These are phyloP conservation scores for Rhodotorula paludigena DNA, from an alignment of 768 basidiomycete species.

Conservation along the genomic window DNA sequence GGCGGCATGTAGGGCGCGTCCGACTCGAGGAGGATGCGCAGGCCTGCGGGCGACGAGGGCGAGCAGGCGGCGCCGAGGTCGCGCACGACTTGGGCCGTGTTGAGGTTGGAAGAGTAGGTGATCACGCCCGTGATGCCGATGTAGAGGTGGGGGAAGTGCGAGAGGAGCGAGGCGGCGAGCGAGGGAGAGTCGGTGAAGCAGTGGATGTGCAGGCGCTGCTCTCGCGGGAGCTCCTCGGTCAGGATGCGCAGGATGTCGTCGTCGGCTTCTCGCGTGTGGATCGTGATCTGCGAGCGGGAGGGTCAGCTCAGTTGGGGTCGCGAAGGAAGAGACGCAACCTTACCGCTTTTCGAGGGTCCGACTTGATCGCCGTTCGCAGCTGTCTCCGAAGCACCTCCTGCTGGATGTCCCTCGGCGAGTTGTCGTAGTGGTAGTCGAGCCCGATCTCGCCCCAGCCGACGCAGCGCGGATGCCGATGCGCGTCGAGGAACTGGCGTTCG, in stretches of 20 bases:
- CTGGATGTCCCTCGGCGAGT: conserved; percentile 67
- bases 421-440: conserved; percentile 73
- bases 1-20: conserved; percentile 87
- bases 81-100: conserved; percentile 65
- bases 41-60: conserved; percentile 40
- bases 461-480: conserved; percentile 61
- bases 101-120: conserved; percentile 67
- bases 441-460: conserved; percentile 88
- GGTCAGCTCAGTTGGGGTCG: not conserved
- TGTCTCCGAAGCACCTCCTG: conserved; percentile 64
- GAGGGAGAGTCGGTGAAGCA: conserved; percentile 71
- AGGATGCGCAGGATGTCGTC: conserved; percentile 73
- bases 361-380: conserved; percentile 59
- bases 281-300: conserved; percentile 54
- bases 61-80: conserved; percentile 49
- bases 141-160: conserved; percentile 72
- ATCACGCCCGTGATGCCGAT: conserved; percentile 84
- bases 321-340: not conserved
- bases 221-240: conserved; percentile 66
- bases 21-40: conserved; percentile 57
- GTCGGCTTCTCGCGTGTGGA: conserved; percentile 81
- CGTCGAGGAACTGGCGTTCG: conserved; percentile 62
- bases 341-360: conserved; percentile 59
- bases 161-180: conserved; percentile 65
- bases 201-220: conserved; percentile 78